Evolutionary conservation across 305 asterid species (phyloP).

Genomic region (Fraxinus latifolia): DNA sequence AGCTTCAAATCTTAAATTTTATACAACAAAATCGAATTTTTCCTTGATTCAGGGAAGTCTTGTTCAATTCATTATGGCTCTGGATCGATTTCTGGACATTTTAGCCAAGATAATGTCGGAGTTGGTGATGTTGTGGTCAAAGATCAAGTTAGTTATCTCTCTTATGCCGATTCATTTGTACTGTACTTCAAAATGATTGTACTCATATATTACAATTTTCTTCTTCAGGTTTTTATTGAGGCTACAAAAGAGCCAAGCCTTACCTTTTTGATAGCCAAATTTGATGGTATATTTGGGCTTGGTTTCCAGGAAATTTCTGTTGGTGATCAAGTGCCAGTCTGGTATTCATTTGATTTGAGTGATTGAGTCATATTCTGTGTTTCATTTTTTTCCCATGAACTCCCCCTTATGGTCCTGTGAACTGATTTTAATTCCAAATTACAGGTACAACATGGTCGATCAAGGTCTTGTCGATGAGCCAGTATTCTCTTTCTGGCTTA

Average conservation of each 20-base stretch:
- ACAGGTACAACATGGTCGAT: slow-evolving; percentile 81
- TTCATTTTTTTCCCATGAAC: background rate
- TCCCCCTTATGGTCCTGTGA: background rate
- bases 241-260: slow-evolving; percentile 71
- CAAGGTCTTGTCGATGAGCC: slow-evolving; percentile 78
- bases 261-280: slow-evolving; percentile 63
- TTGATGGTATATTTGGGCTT: slow-evolving; percentile 90
- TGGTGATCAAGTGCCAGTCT: slow-evolving; percentile 70
- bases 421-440: slow-evolving; percentile 18
- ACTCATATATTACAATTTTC: background rate
- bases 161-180: background rate
- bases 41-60: slow-evolving; percentile 52
- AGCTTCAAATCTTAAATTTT: background rate
- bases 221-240: slow-evolving; percentile 69
- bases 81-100: slow-evolving; percentile 76
- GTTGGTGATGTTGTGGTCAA: slow-evolving; percentile 78
- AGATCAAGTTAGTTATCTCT: slow-evolving; percentile 62
- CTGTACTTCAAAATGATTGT: background rate
- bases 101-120: slow-evolving; percentile 78
- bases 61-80: slow-evolving; percentile 72
- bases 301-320: slow-evolving; percentile 87
- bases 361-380: background rate
- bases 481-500: slow-evolving; percentile 87
- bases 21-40: background rate
- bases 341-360: slow-evolving; percentile 41